Conservation (phyloP, 257 asterid species). For the Pogostemon cablin region DNA sequence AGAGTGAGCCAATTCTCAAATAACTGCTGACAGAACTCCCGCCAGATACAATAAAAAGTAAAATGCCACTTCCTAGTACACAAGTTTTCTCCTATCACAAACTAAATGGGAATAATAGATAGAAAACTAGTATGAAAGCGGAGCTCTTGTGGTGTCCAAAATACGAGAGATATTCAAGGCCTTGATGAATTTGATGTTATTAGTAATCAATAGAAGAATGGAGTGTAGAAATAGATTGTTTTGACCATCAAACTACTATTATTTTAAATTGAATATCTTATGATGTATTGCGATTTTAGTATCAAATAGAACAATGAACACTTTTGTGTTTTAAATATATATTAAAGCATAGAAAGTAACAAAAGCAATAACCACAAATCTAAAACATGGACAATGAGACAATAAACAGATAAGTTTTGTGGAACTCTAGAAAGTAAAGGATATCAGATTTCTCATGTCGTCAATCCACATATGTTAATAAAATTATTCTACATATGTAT, state of each 20-base stretch:
- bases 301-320: conserved; percentile 12
- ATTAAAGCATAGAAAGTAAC: conserved; percentile 8
- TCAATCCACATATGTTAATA: conserved; percentile 9
- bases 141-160: conserved; percentile 12
- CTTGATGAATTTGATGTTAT: not conserved
- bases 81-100: not conserved
- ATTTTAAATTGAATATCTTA: not conserved
- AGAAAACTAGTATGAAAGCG: not conserved
- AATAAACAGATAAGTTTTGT: conserved; percentile 3
- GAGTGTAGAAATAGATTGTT: conserved; percentile 11
- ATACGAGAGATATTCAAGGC: conserved; percentile 1
- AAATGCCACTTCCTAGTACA: not conserved
- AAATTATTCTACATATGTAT: not conserved
- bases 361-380: not conserved
- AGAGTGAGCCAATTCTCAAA: conserved; percentile 3
- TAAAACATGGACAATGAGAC: not conserved
- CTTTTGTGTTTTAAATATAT: not conserved
- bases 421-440: not conserved
- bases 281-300: conserved; percentile 7
- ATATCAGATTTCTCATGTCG: not conserved
- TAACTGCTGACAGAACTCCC: not conserved
- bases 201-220: conserved; percentile 4
- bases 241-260: not conserved
- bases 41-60: not conserved
- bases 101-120: not conserved